These are phyloP conservation scores for Dipsacomyces acuminosporus DNA, from an alignment of 371 early-diverging fungal genomes.

Conservation along the genomic window DNA sequence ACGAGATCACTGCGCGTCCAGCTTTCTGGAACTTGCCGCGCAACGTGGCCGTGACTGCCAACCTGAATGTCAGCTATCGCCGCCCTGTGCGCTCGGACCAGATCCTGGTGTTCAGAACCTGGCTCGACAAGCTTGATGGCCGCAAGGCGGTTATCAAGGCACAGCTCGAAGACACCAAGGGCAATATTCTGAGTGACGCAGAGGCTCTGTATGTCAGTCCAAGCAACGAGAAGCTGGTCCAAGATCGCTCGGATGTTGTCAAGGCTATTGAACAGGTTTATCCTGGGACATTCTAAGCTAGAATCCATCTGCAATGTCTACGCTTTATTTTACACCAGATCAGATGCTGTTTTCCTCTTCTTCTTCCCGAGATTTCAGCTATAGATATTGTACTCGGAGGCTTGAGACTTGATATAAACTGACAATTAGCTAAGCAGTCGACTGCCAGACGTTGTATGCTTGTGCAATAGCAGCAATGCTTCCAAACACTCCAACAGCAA, in stretches of 20 bases:
- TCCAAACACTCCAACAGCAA: constrained; percentile 86
- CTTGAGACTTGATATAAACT: not conserved
- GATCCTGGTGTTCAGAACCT: constrained; percentile 58
- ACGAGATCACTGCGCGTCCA: constrained; percentile 59
- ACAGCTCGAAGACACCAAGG: constrained; percentile 55
- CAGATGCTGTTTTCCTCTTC: too few species aligned
- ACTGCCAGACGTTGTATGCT: constrained; percentile 77
- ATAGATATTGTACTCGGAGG: too few species aligned
- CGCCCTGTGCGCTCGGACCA: constrained; percentile 58
- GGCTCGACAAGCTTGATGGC: constrained; percentile 59
- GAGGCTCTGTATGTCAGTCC: constrained; percentile 66
- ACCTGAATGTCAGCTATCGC: constrained; percentile 67
- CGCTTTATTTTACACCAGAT: too few species aligned
- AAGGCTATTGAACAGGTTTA: constrained; percentile 24
- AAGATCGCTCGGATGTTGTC: constrained; percentile 25
- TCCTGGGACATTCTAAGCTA: constrained; percentile 29
- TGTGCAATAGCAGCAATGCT: constrained; percentile 87
- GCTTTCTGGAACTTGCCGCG: constrained; percentile 56
- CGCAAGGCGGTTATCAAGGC: constrained; percentile 69
- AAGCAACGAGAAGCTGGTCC: constrained; percentile 38
- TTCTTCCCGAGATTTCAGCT: too few species aligned
- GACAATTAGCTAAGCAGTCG: constrained; percentile 48
- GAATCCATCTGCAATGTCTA: too few species aligned
- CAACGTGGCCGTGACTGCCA: constrained; percentile 69
- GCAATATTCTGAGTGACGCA: constrained; percentile 57